Conservation (phyloP, 2,329 filamentous ascomycete species). For the Colletotrichum cuscutae region DNA sequence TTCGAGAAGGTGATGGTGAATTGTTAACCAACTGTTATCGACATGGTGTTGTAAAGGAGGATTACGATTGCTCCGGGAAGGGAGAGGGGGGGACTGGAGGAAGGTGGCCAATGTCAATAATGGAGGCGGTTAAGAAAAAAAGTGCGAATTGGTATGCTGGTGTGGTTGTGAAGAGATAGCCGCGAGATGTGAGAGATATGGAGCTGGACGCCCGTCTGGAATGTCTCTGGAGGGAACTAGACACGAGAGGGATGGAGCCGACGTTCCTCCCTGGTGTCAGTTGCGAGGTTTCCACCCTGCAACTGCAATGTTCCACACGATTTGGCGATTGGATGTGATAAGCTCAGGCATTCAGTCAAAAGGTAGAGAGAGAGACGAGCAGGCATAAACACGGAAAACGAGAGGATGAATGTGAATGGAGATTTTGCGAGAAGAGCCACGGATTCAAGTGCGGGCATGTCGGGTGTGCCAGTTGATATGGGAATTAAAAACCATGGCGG, state of each 20-base stretch:
- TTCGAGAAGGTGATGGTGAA: neutral
- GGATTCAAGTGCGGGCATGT: neutral
- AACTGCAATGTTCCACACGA: constrained; percentile 5
- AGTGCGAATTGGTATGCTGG: constrained; percentile 8
- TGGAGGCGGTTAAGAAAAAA: neutral
- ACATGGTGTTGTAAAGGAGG: constrained; percentile 1
- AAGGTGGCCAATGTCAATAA: neutral
- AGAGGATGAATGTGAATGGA: neutral
- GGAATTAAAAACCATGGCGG: neutral
- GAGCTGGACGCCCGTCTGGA: constrained; percentile 14
- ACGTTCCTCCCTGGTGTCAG: constrained; percentile 35
- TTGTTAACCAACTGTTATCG: neutral
- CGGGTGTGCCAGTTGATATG: neutral
- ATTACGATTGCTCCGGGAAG: neutral
- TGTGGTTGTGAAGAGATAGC: neutral
- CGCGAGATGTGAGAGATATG: constrained; percentile 13
- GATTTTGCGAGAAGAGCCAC: neutral
- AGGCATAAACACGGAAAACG: neutral
- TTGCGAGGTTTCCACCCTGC: neutral
- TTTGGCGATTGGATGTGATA: neutral
- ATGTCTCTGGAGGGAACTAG: constrained; percentile 31
- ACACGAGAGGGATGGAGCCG: constrained; percentile 32
- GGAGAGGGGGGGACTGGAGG: neutral
- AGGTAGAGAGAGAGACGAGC: neutral
- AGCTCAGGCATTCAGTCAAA: too few relatives aligned